A percentile compares a stretch with the other conserved stretches of the same genome.
These are phyloP conservation scores for Micractinium conductrix DNA, from an alignment of 139 green algal genomes.

Conservation along the genomic window DNA sequence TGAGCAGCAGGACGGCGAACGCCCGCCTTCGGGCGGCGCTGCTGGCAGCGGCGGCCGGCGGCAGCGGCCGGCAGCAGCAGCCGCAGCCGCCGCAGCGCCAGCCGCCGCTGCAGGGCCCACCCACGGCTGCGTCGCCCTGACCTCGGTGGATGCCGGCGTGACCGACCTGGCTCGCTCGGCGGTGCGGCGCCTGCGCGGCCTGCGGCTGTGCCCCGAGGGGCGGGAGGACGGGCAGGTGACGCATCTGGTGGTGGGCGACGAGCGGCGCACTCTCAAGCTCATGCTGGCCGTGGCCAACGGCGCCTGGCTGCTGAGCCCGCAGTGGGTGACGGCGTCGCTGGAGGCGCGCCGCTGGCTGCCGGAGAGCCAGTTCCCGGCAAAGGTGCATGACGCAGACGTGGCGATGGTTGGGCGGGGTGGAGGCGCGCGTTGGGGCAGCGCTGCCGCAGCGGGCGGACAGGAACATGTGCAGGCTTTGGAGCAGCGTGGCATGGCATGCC, in stretches of 20 bases:
- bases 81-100: background rate
- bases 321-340: slow-evolving; percentile 65
- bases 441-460: too few species aligned
- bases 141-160: slow-evolving; percentile 22
- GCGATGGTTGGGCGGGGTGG: too few species aligned
- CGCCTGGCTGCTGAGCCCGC: slow-evolving; percentile 60
- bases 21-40: background rate
- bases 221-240: slow-evolving; percentile 56
- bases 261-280: slow-evolving; percentile 69
- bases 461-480: too few species aligned
- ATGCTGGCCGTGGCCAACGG: slow-evolving; percentile 72
- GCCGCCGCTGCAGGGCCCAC: background rate
- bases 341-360: slow-evolving; percentile 67
- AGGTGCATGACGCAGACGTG: too few species aligned
- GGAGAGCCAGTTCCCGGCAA: slow-evolving; percentile 43
- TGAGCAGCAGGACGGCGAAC: background rate
- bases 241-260: slow-evolving; percentile 65
- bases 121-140: slow-evolving; percentile 37
- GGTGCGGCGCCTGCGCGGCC: slow-evolving; percentile 22
- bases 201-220: slow-evolving; percentile 47
- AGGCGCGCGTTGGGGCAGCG: too few species aligned
- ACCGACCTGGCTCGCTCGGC: slow-evolving; percentile 32
- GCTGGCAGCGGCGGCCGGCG: background rate
- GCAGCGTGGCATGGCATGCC: background rate
- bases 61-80: background rate